Base-by-base conservation (phyloP, 2,329 filamentous ascomycete species). In the Talaromyces sp. region DNA sequence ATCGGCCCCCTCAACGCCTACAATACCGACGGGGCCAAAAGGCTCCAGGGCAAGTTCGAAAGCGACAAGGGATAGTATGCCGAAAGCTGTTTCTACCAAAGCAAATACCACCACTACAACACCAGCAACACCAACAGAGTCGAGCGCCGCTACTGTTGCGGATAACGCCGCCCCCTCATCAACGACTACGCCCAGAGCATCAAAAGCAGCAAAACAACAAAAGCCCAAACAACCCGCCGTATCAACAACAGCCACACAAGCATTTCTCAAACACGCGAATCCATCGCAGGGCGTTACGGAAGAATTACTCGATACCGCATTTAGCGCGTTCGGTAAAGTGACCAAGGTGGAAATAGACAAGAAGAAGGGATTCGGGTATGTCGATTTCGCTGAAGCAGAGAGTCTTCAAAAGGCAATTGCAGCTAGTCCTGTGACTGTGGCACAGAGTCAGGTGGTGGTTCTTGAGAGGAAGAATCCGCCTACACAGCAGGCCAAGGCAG, bases 211-310 rank as follows among this genome's bases (percentile, higher is more conserved):
- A 22, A 70, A 70, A 58, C 59, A 66, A n/a, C 60, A 59, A 37
- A 69, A 69, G 60, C 60, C 63, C 25, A 74, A 73, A 50, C 65
- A 63, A 35, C 46, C 66, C 31, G 31, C 59, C 13, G 53, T 64
- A 5, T 35, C 64, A 11, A 37, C 51, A n/a, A 69, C 66, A 10
- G 67, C 69, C 13, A 77, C 70, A 4, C 72, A 73, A 61, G 88
- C 86, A 19, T 92, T 92, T 67, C 78, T 92, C 61, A 92, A 92
- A 72, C 88, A 91, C 65, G 88, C 87, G 53, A 96, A 95, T 69
- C 85, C 90, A 10, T 94, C 91, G 0, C 93, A 97, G 69, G 93
- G 93, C 13, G 89, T 97, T 48, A 97, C 91, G 0, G 93, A 97
- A 68, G 77, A 87, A 0, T 75, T 91, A 0, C 83, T 97, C 1